phyloP scores from a whole-genome alignment of 2,329 filamentous ascomycete genomes.

The Clarireedia paspali region DNA sequence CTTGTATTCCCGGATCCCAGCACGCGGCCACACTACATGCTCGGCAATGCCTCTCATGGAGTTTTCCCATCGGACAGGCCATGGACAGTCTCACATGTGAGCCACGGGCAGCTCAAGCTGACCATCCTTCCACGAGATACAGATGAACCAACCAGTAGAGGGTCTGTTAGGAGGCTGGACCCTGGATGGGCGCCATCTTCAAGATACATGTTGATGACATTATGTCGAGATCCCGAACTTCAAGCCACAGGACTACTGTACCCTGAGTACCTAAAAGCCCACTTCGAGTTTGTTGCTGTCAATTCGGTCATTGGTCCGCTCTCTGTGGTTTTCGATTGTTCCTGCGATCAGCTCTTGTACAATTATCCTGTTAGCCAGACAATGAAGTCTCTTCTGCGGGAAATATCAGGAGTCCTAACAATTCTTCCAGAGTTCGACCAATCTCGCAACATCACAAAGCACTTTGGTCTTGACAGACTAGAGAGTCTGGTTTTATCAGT shows the following conservation, averaged over 20 bases:
- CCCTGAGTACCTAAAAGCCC: constrained; percentile 58
- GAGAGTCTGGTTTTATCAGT: constrained; percentile 50
- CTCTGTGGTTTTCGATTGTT: constrained; percentile 68
- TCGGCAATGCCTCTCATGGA: constrained; percentile 28
- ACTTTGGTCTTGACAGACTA: constrained; percentile 54
- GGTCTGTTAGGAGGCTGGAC: constrained; percentile 14
- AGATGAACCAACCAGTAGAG: background rate
- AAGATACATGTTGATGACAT: constrained; percentile 53
- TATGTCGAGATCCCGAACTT: constrained; percentile 56
- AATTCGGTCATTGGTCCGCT: constrained; percentile 73
- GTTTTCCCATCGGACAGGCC: constrained; percentile 35
- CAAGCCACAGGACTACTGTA: constrained; percentile 50
- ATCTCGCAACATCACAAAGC: constrained; percentile 44
- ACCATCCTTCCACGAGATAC: constrained; percentile 19
- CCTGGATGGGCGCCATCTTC: constrained; percentile 38
- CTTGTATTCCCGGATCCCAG: constrained; percentile 60
- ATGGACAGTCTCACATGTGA: constrained; percentile 34
- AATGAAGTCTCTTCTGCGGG: constrained; percentile 64
- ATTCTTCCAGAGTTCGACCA: constrained; percentile 64
- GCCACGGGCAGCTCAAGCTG: constrained; percentile 30
- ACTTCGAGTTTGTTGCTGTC: constrained; percentile 72
- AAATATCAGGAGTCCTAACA: constrained; percentile 65
- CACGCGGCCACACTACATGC: constrained; percentile 65
- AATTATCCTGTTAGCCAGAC: constrained; percentile 59
- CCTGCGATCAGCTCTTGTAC: constrained; percentile 62